These are phyloP conservation scores for Ligustrum vulgare DNA, from an alignment of 257 asterid species.

Conservation along the genomic window DNA sequence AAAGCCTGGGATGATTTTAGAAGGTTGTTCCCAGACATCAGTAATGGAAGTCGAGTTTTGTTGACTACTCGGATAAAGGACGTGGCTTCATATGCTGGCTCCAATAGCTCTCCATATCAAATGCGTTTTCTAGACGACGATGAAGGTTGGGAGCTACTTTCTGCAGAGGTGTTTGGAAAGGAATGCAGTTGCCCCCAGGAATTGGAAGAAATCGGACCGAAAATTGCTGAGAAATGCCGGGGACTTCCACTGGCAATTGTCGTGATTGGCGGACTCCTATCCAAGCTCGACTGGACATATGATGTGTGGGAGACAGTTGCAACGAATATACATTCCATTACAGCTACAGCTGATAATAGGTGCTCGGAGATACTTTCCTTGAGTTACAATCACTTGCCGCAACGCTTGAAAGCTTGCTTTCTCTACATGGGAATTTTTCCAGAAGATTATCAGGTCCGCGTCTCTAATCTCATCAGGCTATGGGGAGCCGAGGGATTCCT, in stretches of 20 bases:
- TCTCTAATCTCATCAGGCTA: background rate
- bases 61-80: background rate
- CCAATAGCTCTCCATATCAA: conserved; percentile 14
- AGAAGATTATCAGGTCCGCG: background rate
- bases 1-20: background rate
- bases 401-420: background rate
- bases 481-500: background rate
- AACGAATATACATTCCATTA: background rate
- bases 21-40: conserved; percentile 6
- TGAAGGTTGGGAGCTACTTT: background rate
- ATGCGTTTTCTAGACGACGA: background rate
- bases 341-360: background rate
- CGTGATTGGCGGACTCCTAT: background rate
- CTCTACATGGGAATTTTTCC: background rate
- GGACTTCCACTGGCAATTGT: background rate
- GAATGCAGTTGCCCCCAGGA: background rate
- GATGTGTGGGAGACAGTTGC: background rate
- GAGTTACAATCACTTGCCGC: background rate
- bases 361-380: background rate
- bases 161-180: background rate
- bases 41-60: conserved; percentile 7
- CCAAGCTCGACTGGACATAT: background rate
- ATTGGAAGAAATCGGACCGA: background rate
- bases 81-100: background rate
- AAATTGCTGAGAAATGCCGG: background rate